Percentiles rank a stretch among this genome's conserved stretches.
Conservation (phyloP, 495 filamentous ascomycete genomes). For the Lasiosphaeria hispida region DNA sequence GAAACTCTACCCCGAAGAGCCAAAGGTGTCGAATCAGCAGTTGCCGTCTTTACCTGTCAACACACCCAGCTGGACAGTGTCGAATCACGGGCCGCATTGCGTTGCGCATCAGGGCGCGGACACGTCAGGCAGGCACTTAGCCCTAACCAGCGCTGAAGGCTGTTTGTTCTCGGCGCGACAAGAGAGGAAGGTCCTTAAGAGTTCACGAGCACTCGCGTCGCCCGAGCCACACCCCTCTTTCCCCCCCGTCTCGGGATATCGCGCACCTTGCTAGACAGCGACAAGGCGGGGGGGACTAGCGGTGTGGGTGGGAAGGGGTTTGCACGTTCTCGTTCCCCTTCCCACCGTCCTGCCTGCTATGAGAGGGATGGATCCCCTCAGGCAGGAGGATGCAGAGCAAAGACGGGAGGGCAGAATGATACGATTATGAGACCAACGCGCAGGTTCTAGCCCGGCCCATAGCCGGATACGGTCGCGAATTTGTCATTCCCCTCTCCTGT, state of each 20-base stretch:
- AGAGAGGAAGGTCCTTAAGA: slow-evolving; percentile 29
- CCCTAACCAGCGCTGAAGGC: background rate
- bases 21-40: too few species aligned
- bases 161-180: slow-evolving; percentile 19
- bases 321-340: background rate
- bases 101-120: background rate
- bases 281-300: background rate
- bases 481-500: slow-evolving; percentile 1
- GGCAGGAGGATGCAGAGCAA: background rate
- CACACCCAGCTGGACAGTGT: too few species aligned
- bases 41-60: too few species aligned
- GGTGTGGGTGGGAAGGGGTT: background rate
- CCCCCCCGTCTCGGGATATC: background rate
- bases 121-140: background rate
- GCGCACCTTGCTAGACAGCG: background rate
- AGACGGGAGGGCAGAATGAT: background rate
- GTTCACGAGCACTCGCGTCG: background rate
- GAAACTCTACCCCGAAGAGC: too few species aligned
- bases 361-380: background rate
- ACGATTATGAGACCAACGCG: background rate
- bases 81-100: background rate
- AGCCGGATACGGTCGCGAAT: background rate
- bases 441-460: background rate
- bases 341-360: background rate
- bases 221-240: background rate